Conservation (phyloP, 2,329 filamentous ascomycete genomes). For the Ophiocordyceps australis region DNA sequence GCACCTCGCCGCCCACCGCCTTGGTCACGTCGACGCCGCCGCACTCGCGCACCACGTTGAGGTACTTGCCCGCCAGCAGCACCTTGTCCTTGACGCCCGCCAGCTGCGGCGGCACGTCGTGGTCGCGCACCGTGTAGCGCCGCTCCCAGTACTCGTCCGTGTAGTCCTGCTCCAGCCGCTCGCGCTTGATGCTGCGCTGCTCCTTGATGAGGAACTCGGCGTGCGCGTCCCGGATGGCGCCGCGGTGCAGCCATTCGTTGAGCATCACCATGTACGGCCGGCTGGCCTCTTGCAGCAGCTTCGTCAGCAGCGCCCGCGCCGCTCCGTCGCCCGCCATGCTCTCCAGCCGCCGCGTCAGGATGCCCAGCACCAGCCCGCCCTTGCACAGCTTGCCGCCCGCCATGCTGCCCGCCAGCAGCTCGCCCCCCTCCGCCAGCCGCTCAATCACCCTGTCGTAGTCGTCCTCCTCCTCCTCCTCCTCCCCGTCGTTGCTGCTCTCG, state of each 20-base stretch:
- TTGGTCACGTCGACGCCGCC: slow-evolving; percentile 90
- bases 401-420: slow-evolving; percentile 61
- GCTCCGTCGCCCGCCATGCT: slow-evolving; percentile 88
- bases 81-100: slow-evolving; percentile 88
- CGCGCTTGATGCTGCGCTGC: slow-evolving; percentile 83
- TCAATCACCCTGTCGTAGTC: slow-evolving; percentile 90
- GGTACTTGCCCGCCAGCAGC: slow-evolving; percentile 85
- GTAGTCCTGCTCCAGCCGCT: slow-evolving; percentile 86
- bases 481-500: slow-evolving; percentile 52
- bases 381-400: slow-evolving; percentile 86
- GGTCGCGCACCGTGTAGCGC: slow-evolving; percentile 82
- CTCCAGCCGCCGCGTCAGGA: slow-evolving; percentile 71
- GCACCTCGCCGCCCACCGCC: slow-evolving; percentile 73
- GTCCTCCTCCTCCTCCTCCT: slow-evolving; percentile 56
- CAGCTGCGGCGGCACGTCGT: slow-evolving; percentile 81
- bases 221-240: slow-evolving; percentile 86
- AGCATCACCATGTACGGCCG: slow-evolving; percentile 95
- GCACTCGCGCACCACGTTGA: slow-evolving; percentile 94
- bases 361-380: slow-evolving; percentile 81
- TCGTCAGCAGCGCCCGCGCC: slow-evolving; percentile 64
- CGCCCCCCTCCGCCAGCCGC: slow-evolving; percentile 70
- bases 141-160: slow-evolving; percentile 99
- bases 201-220: slow-evolving; percentile 90
- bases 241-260: slow-evolving; percentile 96
- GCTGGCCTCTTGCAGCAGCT: slow-evolving; percentile 71